Conservation (phyloP, 164 flowering plant genomes). For the Malania oleifera region DNA sequence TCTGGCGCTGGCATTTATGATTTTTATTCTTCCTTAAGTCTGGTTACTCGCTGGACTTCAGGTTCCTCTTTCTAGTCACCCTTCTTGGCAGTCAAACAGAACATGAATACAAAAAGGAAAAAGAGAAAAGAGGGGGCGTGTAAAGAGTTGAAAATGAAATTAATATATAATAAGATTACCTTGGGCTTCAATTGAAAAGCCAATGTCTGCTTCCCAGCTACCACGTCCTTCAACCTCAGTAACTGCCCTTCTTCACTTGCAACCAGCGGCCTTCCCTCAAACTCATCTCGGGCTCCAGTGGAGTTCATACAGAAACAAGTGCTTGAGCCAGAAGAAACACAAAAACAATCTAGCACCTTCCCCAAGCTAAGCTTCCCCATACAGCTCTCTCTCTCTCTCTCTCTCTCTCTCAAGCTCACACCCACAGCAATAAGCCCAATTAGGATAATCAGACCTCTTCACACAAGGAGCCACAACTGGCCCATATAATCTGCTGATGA, state of each 20-base stretch:
- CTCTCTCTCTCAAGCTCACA: too few species aligned
- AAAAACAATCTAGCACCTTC: slow-evolving; percentile 48
- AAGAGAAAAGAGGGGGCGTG: background rate
- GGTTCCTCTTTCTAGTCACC: too few species aligned
- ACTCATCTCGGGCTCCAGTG: slow-evolving; percentile 23
- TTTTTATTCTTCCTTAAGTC: too few species aligned
- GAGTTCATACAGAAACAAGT: slow-evolving; percentile 61
- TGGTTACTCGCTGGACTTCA: too few species aligned
- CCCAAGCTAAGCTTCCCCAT: slow-evolving; percentile 65
- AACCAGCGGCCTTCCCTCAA: slow-evolving; percentile 48
- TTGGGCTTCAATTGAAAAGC: slow-evolving; percentile 76
- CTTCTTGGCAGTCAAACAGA: too few species aligned
- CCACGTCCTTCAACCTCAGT: slow-evolving; percentile 49
- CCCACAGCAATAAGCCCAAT: background rate
- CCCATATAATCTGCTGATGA: background rate
- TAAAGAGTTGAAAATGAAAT: too few species aligned
- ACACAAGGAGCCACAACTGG: slow-evolving; percentile 12
- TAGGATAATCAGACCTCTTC: background rate
- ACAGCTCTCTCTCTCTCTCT: background rate
- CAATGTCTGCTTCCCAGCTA: slow-evolving; percentile 54
- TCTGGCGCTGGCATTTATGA: too few species aligned
- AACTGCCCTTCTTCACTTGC: slow-evolving; percentile 22
- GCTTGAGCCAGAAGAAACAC: slow-evolving; percentile 41
- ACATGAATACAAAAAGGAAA: background rate
- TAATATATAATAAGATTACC: slow-evolving; percentile 35